Base-by-base conservation (phyloP, 441 rosid genomes). In the Erysimum cheiri region DNA sequence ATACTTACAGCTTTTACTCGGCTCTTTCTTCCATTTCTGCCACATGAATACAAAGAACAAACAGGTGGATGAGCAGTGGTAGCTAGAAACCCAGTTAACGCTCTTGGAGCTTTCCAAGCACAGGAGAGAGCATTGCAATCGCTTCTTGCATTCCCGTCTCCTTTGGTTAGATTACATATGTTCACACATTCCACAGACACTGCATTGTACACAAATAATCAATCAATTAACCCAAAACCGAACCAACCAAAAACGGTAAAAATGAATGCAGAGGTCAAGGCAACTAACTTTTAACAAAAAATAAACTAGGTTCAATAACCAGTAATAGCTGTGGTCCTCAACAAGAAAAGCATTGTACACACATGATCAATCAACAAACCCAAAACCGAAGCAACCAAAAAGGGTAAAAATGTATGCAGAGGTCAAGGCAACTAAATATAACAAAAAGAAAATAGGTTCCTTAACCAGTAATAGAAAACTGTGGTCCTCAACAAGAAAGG, bases 101-200 rank as follows among this genome's bases (percentile, higher is more conserved):
- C 89, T 78, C 98, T 85, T 4, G 98, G 99, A 69, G 93, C 89
- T 80, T 88, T 92, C 96, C 93, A 90, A 47, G 97, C 96, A 71
- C 97, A 90, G 1, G 97, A 92, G 52, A 95, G 84, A 47, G 84
- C 83, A 58, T 71, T 87, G 80, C 96, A 92, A 72, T 86, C 97
- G 46, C 78, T 81, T 82, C 89, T 90, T 41, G 82, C 92, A 67
- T 75, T 78, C 43, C 74, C 90, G 14, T 86, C 96, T 68, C 97
- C 90, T 80, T 88, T 87, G 9, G 83, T 74, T 50, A 90, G 66
- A 78, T 92, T 90, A 75, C 97, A 88, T 71, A 81, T 41, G 78
- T 82, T 94, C 80, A 87, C 90, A 70, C 94, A 95, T 85, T 92
- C 98, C 77, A 90, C 84, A 11, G 93, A 81, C 44, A 89, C 99